These are phyloP conservation scores for Coprinellus micaceus DNA, from an alignment of 768 basidiomycete species.

Conservation along the genomic window DNA sequence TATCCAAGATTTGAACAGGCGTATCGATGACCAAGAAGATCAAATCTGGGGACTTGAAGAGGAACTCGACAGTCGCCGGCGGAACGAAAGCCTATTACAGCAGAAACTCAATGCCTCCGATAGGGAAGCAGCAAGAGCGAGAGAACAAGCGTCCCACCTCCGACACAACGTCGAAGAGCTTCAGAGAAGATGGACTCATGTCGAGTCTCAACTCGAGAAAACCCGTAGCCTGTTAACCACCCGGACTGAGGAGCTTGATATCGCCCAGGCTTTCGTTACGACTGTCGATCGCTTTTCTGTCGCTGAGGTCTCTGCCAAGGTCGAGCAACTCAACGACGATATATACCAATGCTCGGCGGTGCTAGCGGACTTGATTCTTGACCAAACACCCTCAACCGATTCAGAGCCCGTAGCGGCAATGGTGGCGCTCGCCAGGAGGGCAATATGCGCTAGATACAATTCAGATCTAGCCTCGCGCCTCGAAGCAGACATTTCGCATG, in stretches of 20 bases:
- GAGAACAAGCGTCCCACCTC: no score
- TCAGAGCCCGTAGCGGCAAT: neutral
- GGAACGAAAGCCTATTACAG: no score
- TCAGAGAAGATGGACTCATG: no score
- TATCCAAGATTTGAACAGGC: no score
- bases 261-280: slow-evolving; percentile 39
- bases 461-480: neutral
- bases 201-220: no score
- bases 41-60: no score
- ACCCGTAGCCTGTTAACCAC: no score
- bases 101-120: no score
- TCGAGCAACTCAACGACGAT: slow-evolving; percentile 44
- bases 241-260: slow-evolving; percentile 31
- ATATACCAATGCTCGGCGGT: slow-evolving; percentile 43
- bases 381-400: neutral
- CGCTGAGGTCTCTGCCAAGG: slow-evolving; percentile 34
- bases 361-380: slow-evolving; percentile 32
- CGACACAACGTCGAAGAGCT: no score
- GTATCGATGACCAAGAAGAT: no score
- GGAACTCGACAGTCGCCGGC: no score
- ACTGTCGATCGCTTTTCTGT: slow-evolving; percentile 41
- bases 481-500: neutral
- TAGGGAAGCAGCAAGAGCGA: no score
- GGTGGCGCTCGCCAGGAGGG: neutral
- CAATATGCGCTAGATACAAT: neutral